Conservation (phyloP, 352 stramenopile species). For the Globisporangium heterothallicum region DNA sequence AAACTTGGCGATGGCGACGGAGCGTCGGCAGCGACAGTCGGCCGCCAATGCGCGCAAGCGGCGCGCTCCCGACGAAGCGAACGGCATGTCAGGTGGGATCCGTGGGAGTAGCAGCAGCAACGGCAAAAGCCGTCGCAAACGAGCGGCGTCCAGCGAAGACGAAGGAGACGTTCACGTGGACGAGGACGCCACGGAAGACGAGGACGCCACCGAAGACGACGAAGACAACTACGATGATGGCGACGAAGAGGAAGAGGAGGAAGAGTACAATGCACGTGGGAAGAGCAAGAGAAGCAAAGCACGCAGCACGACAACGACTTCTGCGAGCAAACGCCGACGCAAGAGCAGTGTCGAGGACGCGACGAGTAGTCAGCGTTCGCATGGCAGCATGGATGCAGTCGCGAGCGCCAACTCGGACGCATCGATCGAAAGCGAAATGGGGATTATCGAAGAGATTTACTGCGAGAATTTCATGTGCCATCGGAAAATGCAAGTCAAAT, state of each 20-base stretch:
- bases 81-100: no score
- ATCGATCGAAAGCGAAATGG: conserved; percentile 73
- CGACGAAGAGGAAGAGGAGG: conserved; percentile 16
- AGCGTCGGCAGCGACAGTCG: conserved; percentile 2
- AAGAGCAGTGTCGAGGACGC: conserved; percentile 1
- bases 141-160: not conserved
- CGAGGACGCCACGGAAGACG: conserved; percentile 29
- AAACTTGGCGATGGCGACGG: conserved; percentile 7
- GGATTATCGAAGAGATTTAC: conserved; percentile 94
- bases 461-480: conserved; percentile 99
- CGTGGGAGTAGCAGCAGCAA: not conserved
- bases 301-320: not conserved
- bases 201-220: conserved; percentile 11
- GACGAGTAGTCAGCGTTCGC: not conserved
- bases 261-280: not conserved
- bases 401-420: conserved; percentile 19
- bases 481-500: conserved; percentile 84
- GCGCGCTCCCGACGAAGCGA: not conserved
- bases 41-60: not conserved
- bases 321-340: not conserved
- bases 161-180: not conserved
- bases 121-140: conserved; percentile 4
- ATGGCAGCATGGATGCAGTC: not conserved
- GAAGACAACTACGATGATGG: conserved; percentile 14
- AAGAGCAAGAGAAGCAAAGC: not conserved